Percentiles rank a stretch among this genome's conserved stretches.
Conservation (phyloP, 2,329 filamentous ascomycete genomes). For the Xylariales sp. region DNA sequence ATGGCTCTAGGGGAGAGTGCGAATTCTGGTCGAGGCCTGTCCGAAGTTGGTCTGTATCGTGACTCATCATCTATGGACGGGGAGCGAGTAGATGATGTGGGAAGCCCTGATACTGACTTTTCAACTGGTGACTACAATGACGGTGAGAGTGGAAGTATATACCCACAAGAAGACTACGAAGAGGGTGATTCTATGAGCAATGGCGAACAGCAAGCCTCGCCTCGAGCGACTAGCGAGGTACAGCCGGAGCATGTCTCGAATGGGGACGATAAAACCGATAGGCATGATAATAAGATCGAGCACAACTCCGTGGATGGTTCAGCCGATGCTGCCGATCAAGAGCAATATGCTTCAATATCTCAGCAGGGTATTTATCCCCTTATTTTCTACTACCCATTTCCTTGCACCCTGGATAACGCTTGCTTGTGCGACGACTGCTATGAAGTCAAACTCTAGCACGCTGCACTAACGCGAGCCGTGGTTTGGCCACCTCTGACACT, state of each 20-base stretch:
- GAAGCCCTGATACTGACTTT: slow-evolving; percentile 35
- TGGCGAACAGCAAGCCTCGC: slow-evolving; percentile 35
- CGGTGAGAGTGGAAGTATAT: slow-evolving; percentile 36
- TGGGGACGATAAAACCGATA: slow-evolving; percentile 21
- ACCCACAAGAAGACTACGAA: slow-evolving; percentile 38
- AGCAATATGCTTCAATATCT: slow-evolving; percentile 42
- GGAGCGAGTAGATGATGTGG: slow-evolving; percentile 32
- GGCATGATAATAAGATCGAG: slow-evolving; percentile 19
- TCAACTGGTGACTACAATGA: slow-evolving; percentile 31
- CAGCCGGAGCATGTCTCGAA: slow-evolving; percentile 13
- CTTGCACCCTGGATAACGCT: slow-evolving; percentile 18
- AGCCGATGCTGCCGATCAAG: slow-evolving; percentile 42
- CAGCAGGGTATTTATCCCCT: slow-evolving; percentile 46
- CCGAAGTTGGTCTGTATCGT: slow-evolving; percentile 50
- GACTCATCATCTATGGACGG: slow-evolving; percentile 41
- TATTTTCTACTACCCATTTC: slow-evolving; percentile 18
- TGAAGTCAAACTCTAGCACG: slow-evolving; percentile 31
- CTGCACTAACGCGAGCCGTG: slow-evolving; percentile 20
- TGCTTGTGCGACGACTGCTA: slow-evolving; percentile 38
- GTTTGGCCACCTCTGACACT: slow-evolving; percentile 22
- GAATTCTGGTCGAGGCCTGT: slow-evolving; percentile 48
- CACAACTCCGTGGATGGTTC: slow-evolving; percentile 31
- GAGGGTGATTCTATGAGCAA: slow-evolving; percentile 39
- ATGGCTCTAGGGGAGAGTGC: slow-evolving; percentile 50
- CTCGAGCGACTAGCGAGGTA: slow-evolving; percentile 5